Base-by-base conservation (phyloP, 306 rosid genomes). In the Inga laurina region DNA sequence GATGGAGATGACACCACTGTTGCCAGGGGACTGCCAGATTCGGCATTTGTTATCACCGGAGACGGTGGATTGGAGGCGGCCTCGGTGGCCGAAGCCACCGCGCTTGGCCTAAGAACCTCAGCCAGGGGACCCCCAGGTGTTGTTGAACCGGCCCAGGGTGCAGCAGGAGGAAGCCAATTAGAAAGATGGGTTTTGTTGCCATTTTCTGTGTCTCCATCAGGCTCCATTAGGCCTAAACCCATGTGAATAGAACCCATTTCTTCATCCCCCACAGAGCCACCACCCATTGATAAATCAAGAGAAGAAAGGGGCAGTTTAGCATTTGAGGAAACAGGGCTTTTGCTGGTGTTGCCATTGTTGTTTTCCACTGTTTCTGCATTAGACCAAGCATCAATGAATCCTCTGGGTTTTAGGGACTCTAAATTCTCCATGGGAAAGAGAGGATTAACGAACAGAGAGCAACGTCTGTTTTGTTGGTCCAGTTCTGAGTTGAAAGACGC, bases 371-470 rank as follows among this genome's bases (percentile, higher is more conserved):
- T 44, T 27, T 18, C 82, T 65, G 91, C 6, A 41, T 91, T 89
- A 15, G 97, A 88, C 94, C 97, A 93, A 11, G 97, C 97, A 41
- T 93, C 97, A 74, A 92, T 90, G 81, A 88, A 93, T 70, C 85
- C 85, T 77, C 90, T 88, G 72, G 93, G 90, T 72, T 90, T 84
- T 74, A 83, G 87, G 0, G 84, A 34, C 75, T 82, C 85, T 30
- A 72, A 79, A 44, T 70, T 77, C 24, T 79, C 87, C 76, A 84
- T 56, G 22, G 87, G 85, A 77, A 82, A 34, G 16, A 88, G 89
- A 15, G 93, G 88, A 74, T 87, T 82, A 10, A 84, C 75, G 81
- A 87, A 88, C 56, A 84, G 19, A 51, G 83, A 67, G 46, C 80
- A 86, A 6, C 81, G 85, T 43, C 67, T 78, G 39, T 79, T 85